phyloP scores from a whole-genome alignment of 306 rosid genomes.

The Cucurbita maxima region DNA sequence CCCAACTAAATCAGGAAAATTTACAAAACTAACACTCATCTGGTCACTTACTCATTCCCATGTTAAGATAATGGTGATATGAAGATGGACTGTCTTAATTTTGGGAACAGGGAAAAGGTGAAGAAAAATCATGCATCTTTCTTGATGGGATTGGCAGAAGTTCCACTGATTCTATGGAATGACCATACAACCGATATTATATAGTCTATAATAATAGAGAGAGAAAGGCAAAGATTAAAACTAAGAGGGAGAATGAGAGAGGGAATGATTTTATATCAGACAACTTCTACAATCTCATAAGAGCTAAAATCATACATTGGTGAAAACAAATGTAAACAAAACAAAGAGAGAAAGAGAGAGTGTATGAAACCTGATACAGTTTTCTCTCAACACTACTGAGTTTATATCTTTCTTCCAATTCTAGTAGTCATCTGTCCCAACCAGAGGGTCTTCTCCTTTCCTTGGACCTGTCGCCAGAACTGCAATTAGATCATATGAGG shows the following conservation, averaged over 20 bases:
- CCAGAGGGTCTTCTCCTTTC: slow-evolving; percentile 87
- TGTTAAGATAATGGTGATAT: too few relatives aligned
- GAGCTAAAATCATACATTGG: not conserved
- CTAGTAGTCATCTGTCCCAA: slow-evolving; percentile 55
- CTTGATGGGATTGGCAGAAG: too few relatives aligned
- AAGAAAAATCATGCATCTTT: too few relatives aligned
- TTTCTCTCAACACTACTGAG: slow-evolving; percentile 11
- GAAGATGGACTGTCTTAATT: too few relatives aligned
- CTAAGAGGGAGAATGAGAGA: not conserved
- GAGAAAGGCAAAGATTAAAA: not conserved
- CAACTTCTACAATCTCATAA: not conserved
- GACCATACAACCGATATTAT: too few relatives aligned
- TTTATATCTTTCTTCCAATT: slow-evolving; percentile 1
- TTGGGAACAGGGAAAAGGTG: too few relatives aligned
- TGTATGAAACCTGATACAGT: not conserved
- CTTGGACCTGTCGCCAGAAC: slow-evolving; percentile 46
- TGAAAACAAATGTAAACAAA: not conserved
- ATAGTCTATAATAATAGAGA: too few relatives aligned
- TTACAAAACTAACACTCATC: not conserved
- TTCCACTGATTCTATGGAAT: too few relatives aligned
- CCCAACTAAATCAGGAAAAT: not conserved
- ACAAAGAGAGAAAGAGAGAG: not conserved
- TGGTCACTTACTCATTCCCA: not conserved
- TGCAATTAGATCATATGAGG: slow-evolving; percentile 27
- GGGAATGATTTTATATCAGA: not conserved